These are phyloP conservation scores for Candida boleticola DNA, from an alignment of 805 yeast species.

Conservation along the genomic window DNA sequence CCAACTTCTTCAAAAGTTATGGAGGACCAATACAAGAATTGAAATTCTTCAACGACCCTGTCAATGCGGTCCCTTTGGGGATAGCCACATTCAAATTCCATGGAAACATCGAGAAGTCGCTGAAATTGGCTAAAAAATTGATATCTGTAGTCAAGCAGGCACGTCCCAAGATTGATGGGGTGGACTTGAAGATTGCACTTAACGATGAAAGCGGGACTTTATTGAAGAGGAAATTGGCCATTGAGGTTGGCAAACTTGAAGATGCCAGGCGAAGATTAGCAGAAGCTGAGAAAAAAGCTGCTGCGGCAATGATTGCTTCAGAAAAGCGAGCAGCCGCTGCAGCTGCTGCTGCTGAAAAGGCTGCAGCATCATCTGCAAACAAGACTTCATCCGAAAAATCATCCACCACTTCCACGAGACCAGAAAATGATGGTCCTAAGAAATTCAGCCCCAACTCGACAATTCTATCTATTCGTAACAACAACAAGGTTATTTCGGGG, in stretches of 20 bases:
- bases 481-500: slow-evolving; percentile 31
- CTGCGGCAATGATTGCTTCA: slow-evolving; percentile 11
- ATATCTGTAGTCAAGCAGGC: slow-evolving; percentile 23
- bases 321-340: slow-evolving; percentile 4
- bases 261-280: slow-evolving; percentile 30
- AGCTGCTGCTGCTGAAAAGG: slow-evolving; percentile 6
- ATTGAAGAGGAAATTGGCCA: slow-evolving; percentile 28
- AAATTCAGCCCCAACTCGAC: slow-evolving; percentile 24
- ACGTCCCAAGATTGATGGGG: slow-evolving; percentile 50
- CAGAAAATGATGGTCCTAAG: background rate
- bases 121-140: slow-evolving; percentile 32
- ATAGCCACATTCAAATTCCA: slow-evolving; percentile 62
- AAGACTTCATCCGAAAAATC: background rate
- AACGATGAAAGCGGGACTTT: slow-evolving; percentile 44
- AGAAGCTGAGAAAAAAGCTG: slow-evolving; percentile 33
- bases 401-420: background rate
- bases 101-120: slow-evolving; percentile 49
- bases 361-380: slow-evolving; percentile 3
- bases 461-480: slow-evolving; percentile 28
- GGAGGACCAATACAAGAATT: slow-evolving; percentile 61
- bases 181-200: slow-evolving; percentile 49
- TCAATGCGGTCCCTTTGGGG: slow-evolving; percentile 77
- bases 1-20: slow-evolving; percentile 55
- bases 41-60: slow-evolving; percentile 63
- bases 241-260: slow-evolving; percentile 31